Evolutionary conservation across 2,329 filamentous ascomycete species (phyloP), one percentile per base, ranked within the genome.

Genomic region (Fusarium sp.): DNA sequence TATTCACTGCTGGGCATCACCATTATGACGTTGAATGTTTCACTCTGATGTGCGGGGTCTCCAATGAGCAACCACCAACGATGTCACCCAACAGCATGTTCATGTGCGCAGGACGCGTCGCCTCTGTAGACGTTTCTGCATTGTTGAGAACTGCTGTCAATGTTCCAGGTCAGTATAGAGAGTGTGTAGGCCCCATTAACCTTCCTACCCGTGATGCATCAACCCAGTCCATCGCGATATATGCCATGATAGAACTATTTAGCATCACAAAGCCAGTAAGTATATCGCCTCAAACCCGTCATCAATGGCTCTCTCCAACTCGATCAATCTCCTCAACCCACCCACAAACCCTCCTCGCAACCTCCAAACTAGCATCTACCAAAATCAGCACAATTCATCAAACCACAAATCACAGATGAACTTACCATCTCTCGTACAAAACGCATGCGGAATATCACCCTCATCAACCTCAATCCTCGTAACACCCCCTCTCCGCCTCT

Each of bases 361-460:
- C 71, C 52, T 74, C 62, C 42, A 74, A n/a, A 22, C 71, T 74
- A 20, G 72, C 61, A 64, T 74, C 72, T 74, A 27, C 45, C 6
- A 13, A 4, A 22, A 27, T 75, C 47, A 74, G 66, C 38, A 59
- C 52, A 59, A 4, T 4, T 31, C n/a, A 6, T n/a, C 56, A n/a
- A 24, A 13, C 0, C 29, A 22, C 37, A 18, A 27, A 2, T 2
- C 35, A 4, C 11, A 11, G 2, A 31, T 38, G 29, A 62, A 62
- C 82, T 81, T 72, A 83, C 83, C 77, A 66, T 84, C 80, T 16
- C 72, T 81, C 1, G 80, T 82, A 76, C 90, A 92, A 80, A 92
- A 93, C 0, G 87, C 89, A 80, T 93, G 91, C 9, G 87, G 88
- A 11, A 92, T 80, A 11, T 85, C 83, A 3, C 85, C 85, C 72